Evolutionary conservation across 2,329 filamentous ascomycete genomes (phyloP), one percentile per base, ranked within the genome.

Genomic region (Diaporthe longicolla): DNA sequence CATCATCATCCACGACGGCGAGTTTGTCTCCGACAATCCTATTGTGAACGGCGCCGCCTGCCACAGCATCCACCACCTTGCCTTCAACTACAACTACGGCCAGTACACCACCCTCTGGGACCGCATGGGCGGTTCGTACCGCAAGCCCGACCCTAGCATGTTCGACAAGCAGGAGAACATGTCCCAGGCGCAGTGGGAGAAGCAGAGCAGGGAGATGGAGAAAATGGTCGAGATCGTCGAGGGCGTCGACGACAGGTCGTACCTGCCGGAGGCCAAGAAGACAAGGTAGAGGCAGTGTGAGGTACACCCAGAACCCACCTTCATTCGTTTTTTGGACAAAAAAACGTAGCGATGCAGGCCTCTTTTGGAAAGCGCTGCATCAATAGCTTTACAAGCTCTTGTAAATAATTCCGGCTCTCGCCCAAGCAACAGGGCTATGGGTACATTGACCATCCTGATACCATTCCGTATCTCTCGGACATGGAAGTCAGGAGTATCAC

Each of bases 41-140:
- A 83, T 98, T 78, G 91, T 98, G 84, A 98, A 98, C 82, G 96
- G 96, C 69, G 95, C 96, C 17, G 96, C 96, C 37, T 98, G 96
- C 87, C 96, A 98, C 83, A 95, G 93, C 29, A 91, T 95, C 89
- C 96, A 98, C 84, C 96, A 98, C 82, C 84, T 95, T 52, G 94
- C 94, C 84, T 94, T 94, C 87, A 93, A 94, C 85, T 94, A 94
- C 88, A 98, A 98, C 86, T 98, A 97, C 80, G 95, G 95, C 74
- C 95, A 98, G 83, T 98, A 95, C 86, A 97, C 94, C 21, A 98
- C 95, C 0, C 87, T 97, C 26, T 98, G 95, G 93, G 95, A 98
- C 83, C 92, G 95, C 70, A 84, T 98, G 26, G 94, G 94, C 71
- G 93, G 93, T 74, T 97, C 93, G 81, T 98, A 98, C 87, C 89